These are phyloP conservation scores for Dissophora globulifera DNA, from an alignment of 192 early-diverging fungal species.

Conservation along the genomic window DNA sequence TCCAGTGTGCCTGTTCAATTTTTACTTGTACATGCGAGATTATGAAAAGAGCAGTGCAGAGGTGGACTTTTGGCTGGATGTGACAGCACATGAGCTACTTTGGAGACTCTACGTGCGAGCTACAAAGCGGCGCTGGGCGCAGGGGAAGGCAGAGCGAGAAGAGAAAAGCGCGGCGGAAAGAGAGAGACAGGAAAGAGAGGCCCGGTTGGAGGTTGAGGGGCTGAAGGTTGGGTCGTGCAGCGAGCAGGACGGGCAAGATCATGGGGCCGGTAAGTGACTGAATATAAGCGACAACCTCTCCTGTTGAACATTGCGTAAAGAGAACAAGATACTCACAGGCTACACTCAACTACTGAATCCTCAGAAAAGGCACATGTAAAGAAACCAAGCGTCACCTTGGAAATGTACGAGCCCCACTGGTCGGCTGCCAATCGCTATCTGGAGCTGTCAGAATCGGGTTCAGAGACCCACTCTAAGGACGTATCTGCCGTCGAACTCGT, in stretches of 20 bases:
- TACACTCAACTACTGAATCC: background rate
- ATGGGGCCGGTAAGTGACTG: too few relatives aligned
- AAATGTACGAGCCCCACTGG: constrained; percentile 48
- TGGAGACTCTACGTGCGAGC: constrained; percentile 64
- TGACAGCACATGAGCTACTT: constrained; percentile 77
- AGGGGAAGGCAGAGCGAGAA: constrained; percentile 10
- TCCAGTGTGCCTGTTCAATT: constrained; percentile 83
- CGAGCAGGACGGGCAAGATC: too few relatives aligned
- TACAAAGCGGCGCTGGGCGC: constrained; percentile 18
- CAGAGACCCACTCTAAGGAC: background rate
- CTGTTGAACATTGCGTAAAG: too few relatives aligned
- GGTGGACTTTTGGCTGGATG: constrained; percentile 82
- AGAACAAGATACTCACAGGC: too few relatives aligned
- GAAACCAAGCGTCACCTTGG: constrained; percentile 24
- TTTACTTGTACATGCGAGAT: constrained; percentile 80
- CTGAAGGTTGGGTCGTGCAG: too few relatives aligned
- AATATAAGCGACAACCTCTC: too few relatives aligned
- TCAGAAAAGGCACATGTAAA: constrained; percentile 5
- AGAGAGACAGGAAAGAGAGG: constrained; percentile 1
- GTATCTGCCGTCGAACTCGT: background rate
- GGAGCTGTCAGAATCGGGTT: constrained; percentile 7
- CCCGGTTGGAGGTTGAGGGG: constrained; percentile 5
- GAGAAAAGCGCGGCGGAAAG: background rate
- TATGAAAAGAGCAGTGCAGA: constrained; percentile 70
- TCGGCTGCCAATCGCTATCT: constrained; percentile 35